Base-by-base conservation (phyloP, 192 early-diverging fungal species). In the Rhizophlyctis rosea region DNA sequence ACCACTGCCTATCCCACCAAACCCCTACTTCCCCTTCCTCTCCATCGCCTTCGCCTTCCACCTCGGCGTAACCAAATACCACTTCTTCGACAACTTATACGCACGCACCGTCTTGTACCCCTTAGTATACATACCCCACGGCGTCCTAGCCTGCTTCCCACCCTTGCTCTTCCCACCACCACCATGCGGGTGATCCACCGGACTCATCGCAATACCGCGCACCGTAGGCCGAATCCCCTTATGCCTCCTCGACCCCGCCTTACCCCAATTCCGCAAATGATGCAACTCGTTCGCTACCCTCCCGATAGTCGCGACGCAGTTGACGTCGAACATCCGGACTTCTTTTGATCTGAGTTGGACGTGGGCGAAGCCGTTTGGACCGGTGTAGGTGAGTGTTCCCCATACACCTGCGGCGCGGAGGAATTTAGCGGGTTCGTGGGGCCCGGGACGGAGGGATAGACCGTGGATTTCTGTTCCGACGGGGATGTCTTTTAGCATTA, bases 111-210 rank as follows among this genome's bases (percentile, higher is more conserved):
- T 93, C 80, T 91, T 91, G 69, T 88, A 89, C 68, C 91, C 95
- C 85, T 95, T 95, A 63, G 95, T 88, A 60, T 88, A 83, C 74
- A 86, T 88, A 72, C 93, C 93, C 92, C 93, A 95, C 28, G 90
- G 90, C 59, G 87, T 89, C 62, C 90, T 77, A 47, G 93, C 90
- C 60, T 90, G 83, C 74, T 90, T 90, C 73, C 68, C 74, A 36
- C 95, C 91, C 86, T 96, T 98, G 57, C 86, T 88, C 71, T 98
- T 96, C 33, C 90, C 84, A 64, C 94, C 94, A 88, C 96, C 96
- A 77, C 96, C 96, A 73, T 95, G 94, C 58, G 96, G 96, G 80
- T 99, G 96, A 76, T 94, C 93, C 51, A 80, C 77, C 7, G 91
- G 86, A 79, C 91, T 96, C 90, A 90, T 90, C n/a, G 94, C 92